Percentiles rank a stretch among this genome's conserved stretches.
Conservation (phyloP, 345 rosid species). For the Murraya koenigii region DNA sequence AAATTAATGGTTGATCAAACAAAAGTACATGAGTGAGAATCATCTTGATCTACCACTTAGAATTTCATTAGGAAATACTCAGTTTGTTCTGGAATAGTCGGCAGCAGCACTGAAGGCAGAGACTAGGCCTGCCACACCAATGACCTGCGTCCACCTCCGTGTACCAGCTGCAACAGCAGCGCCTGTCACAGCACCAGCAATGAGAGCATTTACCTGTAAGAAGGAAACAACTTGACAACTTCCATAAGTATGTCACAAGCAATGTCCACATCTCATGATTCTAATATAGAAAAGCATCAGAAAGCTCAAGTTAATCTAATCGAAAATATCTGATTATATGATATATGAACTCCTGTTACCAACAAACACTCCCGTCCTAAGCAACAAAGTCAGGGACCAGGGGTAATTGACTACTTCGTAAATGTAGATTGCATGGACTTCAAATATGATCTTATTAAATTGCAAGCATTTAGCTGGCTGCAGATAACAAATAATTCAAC, state of each 20-base stretch:
- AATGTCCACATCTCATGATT: not conserved
- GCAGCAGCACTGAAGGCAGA: slow-evolving; percentile 69
- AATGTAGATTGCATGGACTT: not conserved
- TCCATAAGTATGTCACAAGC: slow-evolving; percentile 1
- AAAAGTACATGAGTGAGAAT: not conserved
- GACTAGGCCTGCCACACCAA: slow-evolving; percentile 55
- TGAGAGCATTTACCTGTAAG: slow-evolving; percentile 62
- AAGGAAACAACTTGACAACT: slow-evolving; percentile 5
- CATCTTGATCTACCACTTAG: slow-evolving; percentile 15
- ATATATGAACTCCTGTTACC: not conserved
- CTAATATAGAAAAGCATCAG: not conserved
- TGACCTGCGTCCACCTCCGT: slow-evolving; percentile 55
- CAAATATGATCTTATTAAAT: not conserved
- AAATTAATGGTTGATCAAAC: not conserved
- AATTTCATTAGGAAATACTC: slow-evolving; percentile 13
- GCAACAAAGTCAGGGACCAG: not conserved
- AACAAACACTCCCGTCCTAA: not conserved
- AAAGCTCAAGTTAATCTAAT: not conserved
- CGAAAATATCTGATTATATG: not conserved
- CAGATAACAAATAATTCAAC: not conserved
- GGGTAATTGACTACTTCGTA: not conserved
- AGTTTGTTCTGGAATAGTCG: slow-evolving; percentile 52
- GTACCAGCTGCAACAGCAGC: slow-evolving; percentile 69
- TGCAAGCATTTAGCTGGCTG: not conserved
- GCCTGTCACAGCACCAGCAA: slow-evolving; percentile 80